Evolutionary conservation across 495 filamentous ascomycete species (phyloP), one percentile per base, ranked within the genome.

Genomic region (Thermochaetoides thermophila): DNA sequence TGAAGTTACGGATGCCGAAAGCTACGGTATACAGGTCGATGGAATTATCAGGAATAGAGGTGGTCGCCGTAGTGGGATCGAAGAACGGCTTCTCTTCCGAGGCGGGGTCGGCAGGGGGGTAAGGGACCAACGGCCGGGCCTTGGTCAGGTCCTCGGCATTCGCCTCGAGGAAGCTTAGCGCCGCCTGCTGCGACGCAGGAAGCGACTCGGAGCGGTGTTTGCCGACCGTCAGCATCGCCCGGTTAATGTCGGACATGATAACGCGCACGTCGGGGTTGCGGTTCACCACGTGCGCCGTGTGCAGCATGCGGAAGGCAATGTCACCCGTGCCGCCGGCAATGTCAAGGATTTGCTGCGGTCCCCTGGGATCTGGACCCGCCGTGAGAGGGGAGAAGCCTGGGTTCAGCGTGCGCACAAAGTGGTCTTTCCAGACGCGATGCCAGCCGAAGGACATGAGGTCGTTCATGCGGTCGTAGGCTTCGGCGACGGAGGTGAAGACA

Each of bases 391-490:
- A 66, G 30, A 73, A 71, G 41, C 89, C 89, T 1, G 91, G 89
- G 61, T 94, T 84, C 9, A 97, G 69, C 15, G 77, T 77, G 35
- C 84, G 76, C 25, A 96, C 89, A 57, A 96, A 97, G 60, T 92
- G 73, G 59, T 95, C 89, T 70, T 97, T 97, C 89, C 89, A 97
- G 30, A 96, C 64, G 11, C 89, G 81, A 59, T 97, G 89, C 61
- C 92, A 85, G 22, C 85, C 85, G 17, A 96, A 74, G 26, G 86
- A 95, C 89, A 97, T 96, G 31, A 95, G 72, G 56, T 97, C 89
- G 69, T 97, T 97, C 89, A 97, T 97, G 43, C 74, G 74, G 54
- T 95, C 86, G 65, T 89, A 76, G 17, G 76, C 82, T 30, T 82
- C 72, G 44, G 89, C 87, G 31, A 97, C 87, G 51, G 83, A 92